Conservation (phyloP, 805 yeast species). For the Spathaspora arborariae region DNA sequence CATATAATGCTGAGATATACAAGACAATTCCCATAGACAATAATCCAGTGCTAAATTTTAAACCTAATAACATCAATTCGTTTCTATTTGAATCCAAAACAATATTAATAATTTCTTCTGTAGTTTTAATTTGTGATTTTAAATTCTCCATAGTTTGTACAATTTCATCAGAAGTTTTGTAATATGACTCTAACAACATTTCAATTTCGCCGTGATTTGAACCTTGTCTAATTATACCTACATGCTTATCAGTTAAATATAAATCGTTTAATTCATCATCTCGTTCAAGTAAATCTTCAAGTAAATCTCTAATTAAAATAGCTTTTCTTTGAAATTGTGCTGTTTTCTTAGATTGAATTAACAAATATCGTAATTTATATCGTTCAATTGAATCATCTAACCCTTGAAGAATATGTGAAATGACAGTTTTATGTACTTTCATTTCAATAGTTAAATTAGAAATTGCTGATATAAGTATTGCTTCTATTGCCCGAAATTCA, state of each 20-base stretch:
- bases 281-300: conserved; percentile 74
- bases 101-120: conserved; percentile 93
- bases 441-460: conserved; percentile 79
- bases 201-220: conserved; percentile 86
- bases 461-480: conserved; percentile 76
- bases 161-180: conserved; percentile 86
- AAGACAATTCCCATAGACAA: conserved; percentile 78
- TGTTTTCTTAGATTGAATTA: conserved; percentile 81
- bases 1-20: conserved; percentile 82
- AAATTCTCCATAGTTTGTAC: conserved; percentile 83
- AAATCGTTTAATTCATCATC: conserved; percentile 85
- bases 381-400: conserved; percentile 81
- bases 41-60: conserved; percentile 78
- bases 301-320: conserved; percentile 70
- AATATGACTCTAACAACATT: conserved; percentile 84
- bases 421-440: conserved; percentile 76
- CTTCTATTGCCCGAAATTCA: conserved; percentile 87
- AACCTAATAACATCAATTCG: conserved; percentile 82
- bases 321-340: conserved; percentile 84
- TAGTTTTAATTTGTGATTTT: conserved; percentile 79
- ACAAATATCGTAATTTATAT: conserved; percentile 68
- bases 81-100: conserved; percentile 92
- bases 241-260: conserved; percentile 62
- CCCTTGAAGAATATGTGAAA: conserved; percentile 68
- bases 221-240: conserved; percentile 43